Base-by-base conservation (phyloP, 176 grass and related monocot genomes). In the Raddia guianensis region DNA sequence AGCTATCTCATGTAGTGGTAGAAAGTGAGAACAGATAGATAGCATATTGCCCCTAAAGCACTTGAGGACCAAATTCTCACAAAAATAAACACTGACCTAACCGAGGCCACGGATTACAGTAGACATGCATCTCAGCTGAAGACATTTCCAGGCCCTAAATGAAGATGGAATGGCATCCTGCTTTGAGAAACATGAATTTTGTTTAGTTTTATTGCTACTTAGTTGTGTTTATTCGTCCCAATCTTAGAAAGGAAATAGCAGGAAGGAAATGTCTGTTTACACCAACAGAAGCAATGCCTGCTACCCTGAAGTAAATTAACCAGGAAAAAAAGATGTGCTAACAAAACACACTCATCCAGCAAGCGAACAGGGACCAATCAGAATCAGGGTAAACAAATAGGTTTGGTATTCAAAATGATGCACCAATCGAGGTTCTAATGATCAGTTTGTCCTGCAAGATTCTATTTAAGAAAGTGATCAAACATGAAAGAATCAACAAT, bases 181-280 rank as follows among this genome's bases (percentile, higher is more conserved):
- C 82, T 93, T 90, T 80, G 70, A 93, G 78, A 90, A 93, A 90
- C 82, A 93, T 79, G 87, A 93, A 90, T 84, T 82, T 82, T 91
- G 85, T 66, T 90, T 57, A 90, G 85, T 75, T 65, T 77, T 62
- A 56, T 80, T 63, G 71, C 80, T 93, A 80, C 63, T 78, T 90
- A 42, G 76, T 82, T 93, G 64, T 68, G 82, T 67, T 78, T 68
- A 85, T 61, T 63, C 78, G 83, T 69, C 88, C 87, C 76, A 87
- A 90, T 70, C 53, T 87, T 66, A 74, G 34, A 84, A 89, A 84
- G 54, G 80, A 84, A 85, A 86, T 37, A 76, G 81, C 73, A 63
- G 62, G 85, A 83, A 85, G 74, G 57, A 88, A 76, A 88, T 85
- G 67, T 53, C 78, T 85, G 50, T 76, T 73, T 60, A 86, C 66